Conservation (phyloP, 1,284 basidiomycete species). For the Ustilago tritici region DNA sequence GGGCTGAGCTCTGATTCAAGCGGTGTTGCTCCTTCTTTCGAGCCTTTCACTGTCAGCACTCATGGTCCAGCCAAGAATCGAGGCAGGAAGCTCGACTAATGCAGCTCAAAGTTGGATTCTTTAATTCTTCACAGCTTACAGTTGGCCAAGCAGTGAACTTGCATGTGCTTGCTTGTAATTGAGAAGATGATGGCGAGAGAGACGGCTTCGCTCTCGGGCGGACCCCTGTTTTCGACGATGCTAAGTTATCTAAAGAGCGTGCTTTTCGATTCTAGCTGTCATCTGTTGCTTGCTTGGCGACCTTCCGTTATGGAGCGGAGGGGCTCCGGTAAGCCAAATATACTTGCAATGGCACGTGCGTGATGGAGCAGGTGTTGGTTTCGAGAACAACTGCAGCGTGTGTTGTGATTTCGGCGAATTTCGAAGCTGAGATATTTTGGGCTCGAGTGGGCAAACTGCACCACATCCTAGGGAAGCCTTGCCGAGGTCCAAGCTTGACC, state of each 20-base stretch:
- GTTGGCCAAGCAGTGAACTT: no score
- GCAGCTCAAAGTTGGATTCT: no score
- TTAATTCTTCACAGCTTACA: no score
- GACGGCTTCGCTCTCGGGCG: no score
- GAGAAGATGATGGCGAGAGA: no score
- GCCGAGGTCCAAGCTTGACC: not conserved
- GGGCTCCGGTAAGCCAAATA: not conserved
- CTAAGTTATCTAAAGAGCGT: no score
- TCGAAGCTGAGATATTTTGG: slow-evolving; percentile 3
- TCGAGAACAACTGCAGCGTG: not conserved
- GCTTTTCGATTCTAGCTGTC: no score
- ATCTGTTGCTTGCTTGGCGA: no score
- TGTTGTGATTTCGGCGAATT: not conserved
- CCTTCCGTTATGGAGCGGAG: no score
- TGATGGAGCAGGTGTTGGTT: slow-evolving; percentile 6
- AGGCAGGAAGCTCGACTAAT: slow-evolving; percentile 38
- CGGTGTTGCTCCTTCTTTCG: slow-evolving; percentile 18
- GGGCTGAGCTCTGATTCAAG: slow-evolving; percentile 14
- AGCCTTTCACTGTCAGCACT: slow-evolving; percentile 40
- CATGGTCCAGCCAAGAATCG: slow-evolving; percentile 32
- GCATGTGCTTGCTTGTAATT: no score
- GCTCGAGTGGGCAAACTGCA: not conserved
- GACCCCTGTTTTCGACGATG: no score
- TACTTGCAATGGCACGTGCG: not conserved
- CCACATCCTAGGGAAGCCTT: not conserved